phyloP scores from a whole-genome alignment of 2,329 filamentous ascomycete species.

The Coniochaeta hoffmannii region DNA sequence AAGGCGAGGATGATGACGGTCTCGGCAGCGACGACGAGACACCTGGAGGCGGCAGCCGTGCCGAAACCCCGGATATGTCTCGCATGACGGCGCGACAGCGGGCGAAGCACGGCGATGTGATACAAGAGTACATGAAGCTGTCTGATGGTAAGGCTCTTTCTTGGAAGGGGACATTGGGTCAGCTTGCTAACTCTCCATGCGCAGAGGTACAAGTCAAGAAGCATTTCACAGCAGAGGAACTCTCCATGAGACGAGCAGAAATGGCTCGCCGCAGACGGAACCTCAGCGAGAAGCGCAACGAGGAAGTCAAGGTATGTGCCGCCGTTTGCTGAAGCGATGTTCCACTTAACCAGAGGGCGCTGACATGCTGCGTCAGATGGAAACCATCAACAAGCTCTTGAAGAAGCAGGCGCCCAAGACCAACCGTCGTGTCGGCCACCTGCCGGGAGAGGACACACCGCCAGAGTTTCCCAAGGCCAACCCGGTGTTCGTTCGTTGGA shows the following conservation, averaged over 20 bases:
- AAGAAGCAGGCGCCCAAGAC: slow-evolving; percentile 79
- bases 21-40: slow-evolving; percentile 26
- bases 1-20: slow-evolving; percentile 30
- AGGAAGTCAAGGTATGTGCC: slow-evolving; percentile 51
- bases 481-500: slow-evolving; percentile 61
- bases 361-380: slow-evolving; percentile 49
- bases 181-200: slow-evolving; percentile 11
- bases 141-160: slow-evolving; percentile 44
- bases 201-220: slow-evolving; percentile 59
- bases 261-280: slow-evolving; percentile 56
- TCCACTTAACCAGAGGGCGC: too few relatives aligned
- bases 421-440: slow-evolving; percentile 42
- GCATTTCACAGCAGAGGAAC: slow-evolving; percentile 52
- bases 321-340: too few relatives aligned
- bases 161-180: neutral
- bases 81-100: slow-evolving; percentile 56
- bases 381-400: slow-evolving; percentile 84
- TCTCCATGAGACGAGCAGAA: slow-evolving; percentile 54
- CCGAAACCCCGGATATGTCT: slow-evolving; percentile 44
- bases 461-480: slow-evolving; percentile 44
- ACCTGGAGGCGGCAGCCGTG: slow-evolving; percentile 32
- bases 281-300: slow-evolving; percentile 57
- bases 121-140: slow-evolving; percentile 50
- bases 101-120: slow-evolving; percentile 49
- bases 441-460: slow-evolving; percentile 39